Evolutionary conservation across 192 early-diverging fungal genomes (phyloP), one percentile per base, ranked within the genome.

Genomic region (Coemansia nantahalensis): DNA sequence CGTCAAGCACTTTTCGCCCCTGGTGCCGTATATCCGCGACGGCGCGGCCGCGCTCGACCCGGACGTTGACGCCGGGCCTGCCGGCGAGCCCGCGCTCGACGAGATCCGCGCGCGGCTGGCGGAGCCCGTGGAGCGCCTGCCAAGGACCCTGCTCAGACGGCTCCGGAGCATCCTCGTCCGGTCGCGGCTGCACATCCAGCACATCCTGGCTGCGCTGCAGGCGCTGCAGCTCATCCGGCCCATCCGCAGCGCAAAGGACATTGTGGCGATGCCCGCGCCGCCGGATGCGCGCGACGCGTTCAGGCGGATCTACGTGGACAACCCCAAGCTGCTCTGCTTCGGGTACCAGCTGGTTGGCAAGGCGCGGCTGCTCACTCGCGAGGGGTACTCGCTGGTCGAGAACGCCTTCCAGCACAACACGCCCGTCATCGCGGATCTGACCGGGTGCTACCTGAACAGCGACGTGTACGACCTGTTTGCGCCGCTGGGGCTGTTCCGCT

Each of bases 311-410:
- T 10, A 16, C 2, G 10, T 54, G 9, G 31, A 30, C 4, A 48
- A 39, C 31, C 44, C 55, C 12, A 56, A 30, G 30, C 5, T 41
- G 3, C 11, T 63, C 4, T 33, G 24, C 9, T 46, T 55, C 18
- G 60, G 56, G 18, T 75, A 68, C 33, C 72, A 75, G 60, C 37
- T 75, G 28, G 35, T 63, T 12, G 38, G 65, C 18, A 51, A 48
- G 33, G 56, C 52, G 14, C 72, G 65, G 2, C 21, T 67, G 23
- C 39, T 75, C 19, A 56, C 33, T 13, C 23, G 35, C n/a, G 33
- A 54, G 10, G 67, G 67, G 1, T 62, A 58, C 36, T 15, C 22
- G 17, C 32, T 21, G 13, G 43, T 42, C 23, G 3, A 35, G 45
- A 18, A 59, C 14, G 39, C 46, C 21, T 59, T 26, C 21, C 21